Base-by-base conservation (phyloP, 1,284 basidiomycete species). In the Agaricales sp. region DNA sequence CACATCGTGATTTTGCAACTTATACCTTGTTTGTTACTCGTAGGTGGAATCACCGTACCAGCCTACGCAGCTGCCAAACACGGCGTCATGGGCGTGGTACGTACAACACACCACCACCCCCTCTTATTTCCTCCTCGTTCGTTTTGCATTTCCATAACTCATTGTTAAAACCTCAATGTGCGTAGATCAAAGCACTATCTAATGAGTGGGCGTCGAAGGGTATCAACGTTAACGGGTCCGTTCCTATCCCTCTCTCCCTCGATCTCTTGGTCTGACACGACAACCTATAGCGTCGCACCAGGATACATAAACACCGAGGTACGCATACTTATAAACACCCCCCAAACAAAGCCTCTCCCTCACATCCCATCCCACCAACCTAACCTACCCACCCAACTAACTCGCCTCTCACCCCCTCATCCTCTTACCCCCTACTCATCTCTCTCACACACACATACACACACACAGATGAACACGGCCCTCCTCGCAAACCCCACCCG, bases 21-120 rank as follows among this genome's bases (percentile, higher is more conserved):
- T 44, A 18, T 46, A 21, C 30, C 19, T 16, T 38, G 57, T 18
- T 12, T 20, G 22, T 20, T 24, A 43, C 18, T 3, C 37, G 30
- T 35, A 59, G 84, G 85, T 45, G 87, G 86, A 21, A 56, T 87
- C 49, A 87, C 83, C 18, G 79, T 96, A 22, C 92, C 92, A 12
- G 94, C 93, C 2, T 97, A 97, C 61, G 90, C 94, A 1, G 80
- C 92, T 0, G 87, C 93, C 18, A 92, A 45, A 21, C 44, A 92
- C 59, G 92, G 90, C 48, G 91, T 90, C 14, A 70, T 90, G 47
- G 88, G 85, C 8, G 4, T 45, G 24, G 44, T 45, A 24, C 4
- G 39, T 20, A 14, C n/a, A n/a, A n/a, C n/a, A n/a, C n/a, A n/a
- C n/a, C n/a, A n/a, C n/a, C n/a, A n/a, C n/a, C n/a, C n/a, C n/a